Percentiles rank a stretch among this genome's conserved stretches.
phyloP scores from a whole-genome alignment of 2,329 filamentous ascomycete species.

The Aureobasidium namibiae region DNA sequence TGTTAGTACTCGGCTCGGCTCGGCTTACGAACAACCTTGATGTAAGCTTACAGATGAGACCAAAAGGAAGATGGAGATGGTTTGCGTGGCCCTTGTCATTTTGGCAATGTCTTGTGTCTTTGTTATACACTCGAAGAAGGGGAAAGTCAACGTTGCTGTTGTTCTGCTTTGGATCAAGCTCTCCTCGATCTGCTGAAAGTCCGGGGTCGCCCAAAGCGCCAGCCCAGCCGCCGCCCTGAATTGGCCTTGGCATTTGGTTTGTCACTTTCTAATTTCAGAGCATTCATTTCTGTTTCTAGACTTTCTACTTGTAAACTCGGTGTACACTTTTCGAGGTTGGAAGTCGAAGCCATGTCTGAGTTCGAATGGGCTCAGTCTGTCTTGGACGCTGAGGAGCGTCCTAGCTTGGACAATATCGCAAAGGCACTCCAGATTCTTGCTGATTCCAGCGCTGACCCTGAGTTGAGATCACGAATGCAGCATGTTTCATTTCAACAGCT shows the following conservation, averaged over 20 bases:
- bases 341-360: neutral
- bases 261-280: neutral
- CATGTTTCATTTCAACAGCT: neutral
- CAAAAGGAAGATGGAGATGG: constrained; percentile 77
- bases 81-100: constrained; percentile 94
- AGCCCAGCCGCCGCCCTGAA: constrained; percentile 3
- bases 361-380: constrained; percentile 3
- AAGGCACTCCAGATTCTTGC: constrained; percentile 6
- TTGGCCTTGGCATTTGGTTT: constrained; percentile 7
- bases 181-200: neutral
- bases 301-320: neutral
- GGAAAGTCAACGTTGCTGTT: neutral
- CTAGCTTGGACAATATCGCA: neutral
- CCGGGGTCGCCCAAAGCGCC: constrained; percentile 4
- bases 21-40: constrained; percentile 16
- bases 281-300: neutral
- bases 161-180: neutral
- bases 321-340: neutral
- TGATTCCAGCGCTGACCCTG: neutral
- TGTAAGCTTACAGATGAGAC: constrained; percentile 66
- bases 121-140: neutral
- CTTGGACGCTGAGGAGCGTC: constrained; percentile 4
- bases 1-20: neutral
- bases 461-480: constrained; percentile 3
- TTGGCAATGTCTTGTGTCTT: constrained; percentile 25